Evolutionary conservation across 345 rosid species (phyloP).

Genomic region (Trapa bicornis): DNA sequence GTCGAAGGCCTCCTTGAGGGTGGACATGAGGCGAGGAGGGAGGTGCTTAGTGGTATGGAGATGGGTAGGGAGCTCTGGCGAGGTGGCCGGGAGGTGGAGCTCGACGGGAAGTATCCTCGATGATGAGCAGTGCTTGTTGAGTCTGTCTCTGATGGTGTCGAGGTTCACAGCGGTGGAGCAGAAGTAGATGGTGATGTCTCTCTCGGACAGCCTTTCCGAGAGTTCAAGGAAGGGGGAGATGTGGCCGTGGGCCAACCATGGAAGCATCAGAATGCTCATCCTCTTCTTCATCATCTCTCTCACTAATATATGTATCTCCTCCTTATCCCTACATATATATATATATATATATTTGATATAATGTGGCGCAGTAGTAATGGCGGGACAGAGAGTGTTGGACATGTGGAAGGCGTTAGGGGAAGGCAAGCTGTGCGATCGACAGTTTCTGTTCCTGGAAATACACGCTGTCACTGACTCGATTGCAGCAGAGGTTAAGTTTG

Average conservation of each 20-base stretch:
- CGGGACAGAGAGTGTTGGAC: too few relatives aligned
- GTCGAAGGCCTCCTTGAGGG: conserved; percentile 16
- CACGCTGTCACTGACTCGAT: too few relatives aligned
- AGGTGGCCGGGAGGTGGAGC: conserved; percentile 12
- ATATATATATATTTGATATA: too few relatives aligned
- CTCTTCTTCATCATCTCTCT: neutral
- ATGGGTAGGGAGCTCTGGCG: conserved; percentile 16
- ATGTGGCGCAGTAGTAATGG: too few relatives aligned
- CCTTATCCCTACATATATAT: neutral
- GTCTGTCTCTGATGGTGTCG: neutral
- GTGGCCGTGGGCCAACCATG: conserved; percentile 46
- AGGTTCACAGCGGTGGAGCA: conserved; percentile 17
- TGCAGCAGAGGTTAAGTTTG: too few relatives aligned
- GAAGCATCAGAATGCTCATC: conserved; percentile 23
- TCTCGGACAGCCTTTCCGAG: conserved; percentile 20
- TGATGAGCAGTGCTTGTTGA: conserved; percentile 5
- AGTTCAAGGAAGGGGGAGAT: conserved; percentile 30
- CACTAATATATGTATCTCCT: neutral
- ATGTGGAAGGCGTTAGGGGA: too few relatives aligned
- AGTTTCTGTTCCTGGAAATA: too few relatives aligned
- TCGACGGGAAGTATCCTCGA: conserved; percentile 10
- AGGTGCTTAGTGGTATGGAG: conserved; percentile 22
- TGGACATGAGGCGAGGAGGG: conserved; percentile 13
- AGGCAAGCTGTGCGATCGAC: too few relatives aligned
- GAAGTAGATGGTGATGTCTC: conserved; percentile 12